Percentiles rank a stretch among this genome's conserved stretches.
These are phyloP conservation scores for Achlya hypogyna DNA, from an alignment of 352 stramenopile genomes.

Conservation along the genomic window DNA sequence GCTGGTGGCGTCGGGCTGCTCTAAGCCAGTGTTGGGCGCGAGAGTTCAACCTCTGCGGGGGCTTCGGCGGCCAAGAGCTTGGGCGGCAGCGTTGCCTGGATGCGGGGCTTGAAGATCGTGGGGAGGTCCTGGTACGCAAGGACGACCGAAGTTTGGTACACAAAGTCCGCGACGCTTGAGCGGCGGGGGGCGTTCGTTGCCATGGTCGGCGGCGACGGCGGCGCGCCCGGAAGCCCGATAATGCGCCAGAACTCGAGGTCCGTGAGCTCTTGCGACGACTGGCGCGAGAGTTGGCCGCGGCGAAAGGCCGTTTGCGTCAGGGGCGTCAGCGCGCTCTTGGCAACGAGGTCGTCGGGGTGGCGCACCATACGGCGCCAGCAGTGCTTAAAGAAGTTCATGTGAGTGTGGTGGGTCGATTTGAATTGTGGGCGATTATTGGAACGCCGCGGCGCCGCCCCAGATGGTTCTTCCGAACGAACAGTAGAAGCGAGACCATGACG, in stretches of 20 bases:
- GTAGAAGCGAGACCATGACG: no score
- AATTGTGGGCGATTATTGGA: not conserved
- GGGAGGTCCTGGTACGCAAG: constrained; percentile 1
- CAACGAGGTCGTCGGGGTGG: not conserved
- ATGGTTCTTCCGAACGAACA: no score
- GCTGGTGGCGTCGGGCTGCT: no score
- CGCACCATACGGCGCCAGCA: not conserved
- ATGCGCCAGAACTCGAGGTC: not conserved
- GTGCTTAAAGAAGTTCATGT: not conserved
- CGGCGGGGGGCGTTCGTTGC: not conserved
- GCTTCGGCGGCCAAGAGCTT: not conserved
- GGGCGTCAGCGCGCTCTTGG: constrained; percentile 1
- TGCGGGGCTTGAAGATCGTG: not conserved
- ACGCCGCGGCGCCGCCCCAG: not conserved
- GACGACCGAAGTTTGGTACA: not conserved
- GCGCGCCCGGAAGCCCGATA: not conserved
- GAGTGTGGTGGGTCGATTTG: not conserved
- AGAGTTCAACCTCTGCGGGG: not conserved
- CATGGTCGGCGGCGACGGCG: not conserved
- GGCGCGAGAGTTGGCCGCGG: not conserved
- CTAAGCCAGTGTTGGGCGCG: no score
- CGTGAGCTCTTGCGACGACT: not conserved
- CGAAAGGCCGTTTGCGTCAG: not conserved
- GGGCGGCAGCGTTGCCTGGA: not conserved
- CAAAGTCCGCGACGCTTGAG: not conserved